Evolutionary conservation across 441 rosid species (phyloP).

Genomic region (Euphorbia celastroides): DNA sequence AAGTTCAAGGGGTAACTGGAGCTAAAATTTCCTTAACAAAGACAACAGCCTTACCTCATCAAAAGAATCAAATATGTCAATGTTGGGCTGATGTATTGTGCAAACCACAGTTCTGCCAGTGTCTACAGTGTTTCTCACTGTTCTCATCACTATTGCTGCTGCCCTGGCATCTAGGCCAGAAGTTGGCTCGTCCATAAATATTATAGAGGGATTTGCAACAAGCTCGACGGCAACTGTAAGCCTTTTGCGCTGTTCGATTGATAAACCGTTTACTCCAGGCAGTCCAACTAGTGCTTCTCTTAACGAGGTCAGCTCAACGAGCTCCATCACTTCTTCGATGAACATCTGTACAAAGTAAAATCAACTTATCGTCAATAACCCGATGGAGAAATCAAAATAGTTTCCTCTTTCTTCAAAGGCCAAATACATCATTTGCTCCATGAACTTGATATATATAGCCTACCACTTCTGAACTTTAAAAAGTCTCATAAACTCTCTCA

Average conservation of each 20-base stretch:
- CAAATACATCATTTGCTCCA: too few species aligned
- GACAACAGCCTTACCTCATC: conserved; percentile 44
- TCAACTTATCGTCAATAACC: neutral
- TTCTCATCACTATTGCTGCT: conserved; percentile 69
- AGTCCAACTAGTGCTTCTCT: conserved; percentile 61
- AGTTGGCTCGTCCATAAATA: conserved; percentile 64
- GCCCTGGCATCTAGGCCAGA: conserved; percentile 77
- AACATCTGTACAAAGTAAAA: conserved; percentile 41
- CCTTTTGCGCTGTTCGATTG: conserved; percentile 66
- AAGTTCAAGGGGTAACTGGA: neutral
- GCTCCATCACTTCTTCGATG: conserved; percentile 71
- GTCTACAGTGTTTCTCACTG: conserved; percentile 64
- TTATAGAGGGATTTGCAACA: conserved; percentile 63
- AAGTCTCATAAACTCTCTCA: too few species aligned
- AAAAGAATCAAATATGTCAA: conserved; percentile 67
- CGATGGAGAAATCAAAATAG: neutral
- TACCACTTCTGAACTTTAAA: too few species aligned
- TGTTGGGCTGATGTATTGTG: conserved; percentile 77
- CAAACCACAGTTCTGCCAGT: conserved; percentile 69
- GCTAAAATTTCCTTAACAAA: neutral
- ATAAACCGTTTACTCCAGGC: conserved; percentile 58
- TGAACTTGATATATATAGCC: too few species aligned
- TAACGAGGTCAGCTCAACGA: conserved; percentile 50
- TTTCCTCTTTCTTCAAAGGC: too few species aligned
- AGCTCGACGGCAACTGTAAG: conserved; percentile 68